phyloP scores from a whole-genome alignment of 2,329 filamentous ascomycete species.

The Calonectria pseudoreteaudii region DNA sequence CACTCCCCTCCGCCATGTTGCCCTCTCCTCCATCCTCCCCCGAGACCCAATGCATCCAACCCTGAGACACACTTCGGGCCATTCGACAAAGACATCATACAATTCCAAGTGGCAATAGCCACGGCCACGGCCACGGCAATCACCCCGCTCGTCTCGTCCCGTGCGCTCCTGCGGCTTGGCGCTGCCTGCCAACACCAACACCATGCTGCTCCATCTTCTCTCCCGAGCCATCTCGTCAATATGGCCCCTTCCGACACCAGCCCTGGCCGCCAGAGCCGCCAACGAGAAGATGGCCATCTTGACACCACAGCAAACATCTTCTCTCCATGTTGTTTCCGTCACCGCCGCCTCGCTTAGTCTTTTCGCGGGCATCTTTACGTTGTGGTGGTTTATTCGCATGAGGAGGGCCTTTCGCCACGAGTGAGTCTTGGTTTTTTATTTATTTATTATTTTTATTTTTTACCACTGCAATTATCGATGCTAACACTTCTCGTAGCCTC shows the following conservation, averaged over 20 bases:
- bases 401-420: conserved; percentile 76
- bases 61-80: background rate
- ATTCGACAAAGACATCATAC: background rate
- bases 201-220: background rate
- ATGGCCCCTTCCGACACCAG: conserved; percentile 25
- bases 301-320: conserved; percentile 33
- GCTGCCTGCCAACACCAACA: background rate
- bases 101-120: background rate
- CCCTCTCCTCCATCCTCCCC: background rate
- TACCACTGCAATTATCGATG: background rate
- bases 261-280: conserved; percentile 29
- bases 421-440: conserved; percentile 49
- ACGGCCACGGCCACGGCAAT: background rate
- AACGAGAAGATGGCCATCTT: conserved; percentile 34
- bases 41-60: background rate
- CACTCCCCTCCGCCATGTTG: background rate
- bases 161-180: background rate
- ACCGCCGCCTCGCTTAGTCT: conserved; percentile 65
- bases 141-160: background rate
- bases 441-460: no score
- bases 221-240: background rate
- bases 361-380: conserved; percentile 63
- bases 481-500: conserved; percentile 62
- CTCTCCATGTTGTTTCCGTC: conserved; percentile 50
- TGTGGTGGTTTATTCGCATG: conserved; percentile 82